Conservation (phyloP, 2,329 filamentous ascomycete genomes). For the Aschersonia sp. region DNA sequence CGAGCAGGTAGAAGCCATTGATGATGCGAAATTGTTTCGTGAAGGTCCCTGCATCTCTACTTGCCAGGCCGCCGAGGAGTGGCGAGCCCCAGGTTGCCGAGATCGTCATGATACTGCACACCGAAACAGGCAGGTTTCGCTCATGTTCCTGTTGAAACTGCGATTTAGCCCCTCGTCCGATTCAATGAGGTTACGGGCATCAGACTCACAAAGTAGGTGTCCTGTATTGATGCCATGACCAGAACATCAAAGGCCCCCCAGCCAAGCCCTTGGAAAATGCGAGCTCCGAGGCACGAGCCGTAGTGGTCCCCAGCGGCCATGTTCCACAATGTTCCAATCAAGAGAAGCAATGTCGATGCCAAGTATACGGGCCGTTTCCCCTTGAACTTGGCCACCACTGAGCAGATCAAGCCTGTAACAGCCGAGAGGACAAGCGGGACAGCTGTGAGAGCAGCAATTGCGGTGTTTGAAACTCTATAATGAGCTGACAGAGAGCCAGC, state of each 20-base stretch:
- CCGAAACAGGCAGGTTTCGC: constrained; percentile 26
- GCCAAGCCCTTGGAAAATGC: constrained; percentile 40
- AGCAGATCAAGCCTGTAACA: constrained; percentile 25
- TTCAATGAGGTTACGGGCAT: not conserved
- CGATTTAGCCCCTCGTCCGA: not conserved
- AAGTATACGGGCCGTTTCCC: constrained; percentile 42
- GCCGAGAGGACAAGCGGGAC: constrained; percentile 36
- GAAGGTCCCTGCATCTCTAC: constrained; percentile 21
- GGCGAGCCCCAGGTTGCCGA: constrained; percentile 38
- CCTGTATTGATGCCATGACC: constrained; percentile 35
- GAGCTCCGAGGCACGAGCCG: constrained; percentile 32
- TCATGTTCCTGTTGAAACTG: constrained; percentile 30
- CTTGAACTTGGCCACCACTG: constrained; percentile 27
- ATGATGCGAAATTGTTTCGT: constrained; percentile 36
- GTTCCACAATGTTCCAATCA: constrained; percentile 36
- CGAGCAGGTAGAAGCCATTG: constrained; percentile 29
- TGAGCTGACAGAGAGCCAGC: constrained; percentile 26
- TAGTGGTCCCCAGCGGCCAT: constrained; percentile 25
- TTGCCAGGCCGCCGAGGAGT: constrained; percentile 32
- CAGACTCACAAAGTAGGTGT: constrained; percentile 38
- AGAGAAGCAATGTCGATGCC: constrained; percentile 26
- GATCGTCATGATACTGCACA: constrained; percentile 28
- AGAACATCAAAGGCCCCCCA: constrained; percentile 44
- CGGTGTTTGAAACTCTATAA: constrained; percentile 30
- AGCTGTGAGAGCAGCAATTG: constrained; percentile 34